These are phyloP conservation scores for Botryotinia globosa DNA, from an alignment of 2,329 filamentous ascomycete species.

Conservation along the genomic window DNA sequence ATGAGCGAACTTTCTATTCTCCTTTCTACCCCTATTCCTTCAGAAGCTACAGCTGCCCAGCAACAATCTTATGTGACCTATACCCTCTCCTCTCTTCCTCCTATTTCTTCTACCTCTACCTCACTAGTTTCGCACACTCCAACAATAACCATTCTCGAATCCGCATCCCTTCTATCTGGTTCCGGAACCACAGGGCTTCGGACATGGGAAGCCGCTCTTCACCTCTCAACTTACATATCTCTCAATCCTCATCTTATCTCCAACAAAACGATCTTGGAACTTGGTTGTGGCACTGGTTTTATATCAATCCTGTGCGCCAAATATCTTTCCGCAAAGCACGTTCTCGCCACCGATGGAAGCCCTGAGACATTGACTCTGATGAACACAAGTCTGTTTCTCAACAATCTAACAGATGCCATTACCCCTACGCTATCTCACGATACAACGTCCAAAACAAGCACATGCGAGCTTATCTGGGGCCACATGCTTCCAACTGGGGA, in stretches of 20 bases:
- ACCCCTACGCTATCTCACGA: not conserved
- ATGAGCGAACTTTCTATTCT: constrained; percentile 66
- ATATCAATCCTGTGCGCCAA: constrained; percentile 72
- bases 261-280: constrained; percentile 62
- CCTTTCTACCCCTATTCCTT: constrained; percentile 60
- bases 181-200: constrained; percentile 72
- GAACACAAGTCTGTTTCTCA: constrained; percentile 66
- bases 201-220: constrained; percentile 79
- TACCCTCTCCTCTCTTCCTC: constrained; percentile 31
- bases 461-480: constrained; percentile 53
- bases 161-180: constrained; percentile 65
- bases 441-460: constrained; percentile 47
- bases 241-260: constrained; percentile 40
- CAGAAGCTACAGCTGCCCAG: constrained; percentile 64
- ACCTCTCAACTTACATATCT: constrained; percentile 67
- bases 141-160: constrained; percentile 65
- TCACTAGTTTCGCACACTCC: constrained; percentile 6
- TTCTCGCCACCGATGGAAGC: constrained; percentile 72
- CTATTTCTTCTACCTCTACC: not conserved
- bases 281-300: constrained; percentile 76
- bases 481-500: constrained; percentile 38
- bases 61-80: constrained; percentile 76
- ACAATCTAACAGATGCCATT: constrained; percentile 48
- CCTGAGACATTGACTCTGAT: constrained; percentile 67
- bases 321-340: constrained; percentile 55